Evolutionary conservation across 768 basidiomycete species (phyloP), one percentile per base, ranked within the genome.

Genomic region (Rhodotorula graminis): DNA sequence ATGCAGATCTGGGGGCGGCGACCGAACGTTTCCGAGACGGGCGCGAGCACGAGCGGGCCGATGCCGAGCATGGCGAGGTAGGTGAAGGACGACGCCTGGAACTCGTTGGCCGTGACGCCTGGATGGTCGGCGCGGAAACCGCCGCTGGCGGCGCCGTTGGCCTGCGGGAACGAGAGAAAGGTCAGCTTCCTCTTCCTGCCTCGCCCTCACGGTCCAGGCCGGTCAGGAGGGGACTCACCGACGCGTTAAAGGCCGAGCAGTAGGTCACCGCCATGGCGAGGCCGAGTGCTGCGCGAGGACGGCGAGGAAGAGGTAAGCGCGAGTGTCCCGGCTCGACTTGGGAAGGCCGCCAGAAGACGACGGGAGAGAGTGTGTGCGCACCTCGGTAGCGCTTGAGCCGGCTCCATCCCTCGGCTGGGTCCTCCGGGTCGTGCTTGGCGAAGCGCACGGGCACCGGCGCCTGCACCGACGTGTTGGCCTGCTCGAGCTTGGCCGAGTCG

Each of bases 1-100:
- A 74, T 67, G 21, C 69, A 69, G 31, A 78, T 72, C 69, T 76
- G 77, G 12, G 78, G 76, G 0, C 78, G 63, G 3, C 78, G 69
- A 27, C 78, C 78, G 64, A 73, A 77, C 16, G 76, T 71, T 56
- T 78, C 78, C 15, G 66, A 69, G 40, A 77, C 55, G 9, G 76
- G 78, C 0, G 76, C 76, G 33, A 63, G 62, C 12, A 63, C 47
- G 46, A 63, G 62, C 2, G 62, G 62, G 11, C 72, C 73, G 55
- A 75, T 69, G 10, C 74, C 74, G 16, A 77, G 69, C 77, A 64
- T 64, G 29, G 58, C 56, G 46, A 59, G 56, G 49, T 59, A 57
- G 40, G 71, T 64, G 42, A 68, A 67, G 3, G 62, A 64, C 3
- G 65, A 52, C 0, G 42, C 61, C 53, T 73, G 73, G 57, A 77